Percentiles rank a stretch among this genome's conserved stretches.
phyloP scores from a whole-genome alignment of 2,329 filamentous ascomycete genomes.

The Fusarium humuli region DNA sequence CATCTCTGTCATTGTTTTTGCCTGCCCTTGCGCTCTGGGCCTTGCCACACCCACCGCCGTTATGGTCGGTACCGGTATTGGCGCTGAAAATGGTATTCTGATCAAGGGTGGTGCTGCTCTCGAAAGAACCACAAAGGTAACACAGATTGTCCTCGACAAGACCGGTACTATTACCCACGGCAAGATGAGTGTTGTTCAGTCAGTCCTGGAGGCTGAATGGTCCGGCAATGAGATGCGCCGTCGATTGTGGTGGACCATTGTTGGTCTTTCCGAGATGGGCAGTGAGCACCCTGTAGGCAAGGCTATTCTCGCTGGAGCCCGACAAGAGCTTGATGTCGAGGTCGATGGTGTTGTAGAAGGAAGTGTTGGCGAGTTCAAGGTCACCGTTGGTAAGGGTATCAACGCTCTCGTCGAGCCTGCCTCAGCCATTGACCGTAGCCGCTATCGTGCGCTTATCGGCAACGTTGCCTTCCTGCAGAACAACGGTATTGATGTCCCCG shows the following conservation, averaged over 20 bases:
- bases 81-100: slow-evolving; percentile 95
- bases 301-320: slow-evolving; percentile 82
- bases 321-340: slow-evolving; percentile 77
- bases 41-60: slow-evolving; percentile 96
- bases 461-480: slow-evolving; percentile 82
- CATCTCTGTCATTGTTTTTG: slow-evolving; percentile 98
- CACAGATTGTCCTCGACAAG: slow-evolving; percentile 92
- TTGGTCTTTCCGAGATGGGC: slow-evolving; percentile 94
- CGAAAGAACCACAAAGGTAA: slow-evolving; percentile 90
- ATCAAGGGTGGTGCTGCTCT: slow-evolving; percentile 95
- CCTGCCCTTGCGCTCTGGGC: slow-evolving; percentile 96
- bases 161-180: slow-evolving; percentile 94
- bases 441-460: slow-evolving; percentile 85
- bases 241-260: slow-evolving; percentile 92
- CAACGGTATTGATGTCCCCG: slow-evolving; percentile 74
- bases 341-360: slow-evolving; percentile 82
- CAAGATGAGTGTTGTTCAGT: slow-evolving; percentile 90
- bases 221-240: slow-evolving; percentile 73
- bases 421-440: slow-evolving; percentile 71
- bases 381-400: slow-evolving; percentile 86
- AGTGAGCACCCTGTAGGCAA: slow-evolving; percentile 97
- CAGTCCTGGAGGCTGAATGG: slow-evolving; percentile 77
- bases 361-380: slow-evolving; percentile 85
- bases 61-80: slow-evolving; percentile 98
- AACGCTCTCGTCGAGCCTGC: slow-evolving; percentile 84